phyloP scores from a whole-genome alignment of 1,284 basidiomycete species.

The Uromyces viciae-fabae region DNA sequence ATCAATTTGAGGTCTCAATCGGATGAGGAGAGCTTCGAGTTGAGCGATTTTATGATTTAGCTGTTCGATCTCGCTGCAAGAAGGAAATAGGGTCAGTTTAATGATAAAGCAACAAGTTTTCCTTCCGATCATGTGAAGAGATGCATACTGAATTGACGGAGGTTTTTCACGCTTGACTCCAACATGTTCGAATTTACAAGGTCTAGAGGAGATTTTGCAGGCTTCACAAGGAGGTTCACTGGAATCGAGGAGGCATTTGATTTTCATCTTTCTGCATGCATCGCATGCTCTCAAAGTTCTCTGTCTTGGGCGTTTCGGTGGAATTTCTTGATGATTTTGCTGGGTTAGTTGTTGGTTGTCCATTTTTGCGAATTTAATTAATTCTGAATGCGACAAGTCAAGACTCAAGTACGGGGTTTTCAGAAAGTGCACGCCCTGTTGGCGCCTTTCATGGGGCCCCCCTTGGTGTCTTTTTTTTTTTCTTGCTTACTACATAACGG shows the following conservation, averaged over 20 bases:
- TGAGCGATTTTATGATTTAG: slow-evolving; percentile 9
- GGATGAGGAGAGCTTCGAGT: slow-evolving; percentile 24
- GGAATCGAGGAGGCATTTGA: slow-evolving; percentile 32
- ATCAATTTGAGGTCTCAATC: slow-evolving; percentile 19
- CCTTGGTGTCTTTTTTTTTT: too few species aligned
- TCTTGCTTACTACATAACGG: too few species aligned
- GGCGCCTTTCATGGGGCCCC: too few species aligned
- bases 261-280: slow-evolving; percentile 38
- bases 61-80: slow-evolving; percentile 22
- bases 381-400: too few species aligned
- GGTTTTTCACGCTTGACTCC: slow-evolving; percentile 32
- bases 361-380: too few species aligned
- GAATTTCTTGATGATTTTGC: not conserved
- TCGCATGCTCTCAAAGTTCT: slow-evolving; percentile 34
- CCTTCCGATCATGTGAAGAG: too few species aligned
- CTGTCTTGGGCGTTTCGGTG: slow-evolving; percentile 18
- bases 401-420: too few species aligned
- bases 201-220: slow-evolving; percentile 12
- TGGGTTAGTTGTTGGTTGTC: not conserved
- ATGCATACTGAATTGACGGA: slow-evolving; percentile 19
- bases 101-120: too few species aligned
- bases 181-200: slow-evolving; percentile 37
- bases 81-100: not conserved
- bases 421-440: too few species aligned
- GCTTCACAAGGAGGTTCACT: slow-evolving; percentile 22